These are phyloP conservation scores for Nephelium lappaceum DNA, from an alignment of 345 rosid species.

Conservation along the genomic window DNA sequence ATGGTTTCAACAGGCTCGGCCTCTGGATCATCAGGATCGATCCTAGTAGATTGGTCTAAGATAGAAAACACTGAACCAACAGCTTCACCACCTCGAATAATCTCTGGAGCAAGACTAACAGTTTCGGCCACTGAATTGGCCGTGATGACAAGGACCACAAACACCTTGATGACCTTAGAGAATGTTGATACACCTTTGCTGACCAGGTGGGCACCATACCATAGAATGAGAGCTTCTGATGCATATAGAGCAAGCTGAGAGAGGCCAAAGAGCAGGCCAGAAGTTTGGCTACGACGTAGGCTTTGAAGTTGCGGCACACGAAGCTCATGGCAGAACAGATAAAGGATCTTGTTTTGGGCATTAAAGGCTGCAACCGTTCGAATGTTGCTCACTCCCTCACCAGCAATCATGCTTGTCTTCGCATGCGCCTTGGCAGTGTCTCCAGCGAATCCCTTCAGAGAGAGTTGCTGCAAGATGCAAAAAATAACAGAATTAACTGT, in stretches of 20 bases:
- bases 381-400: conserved; percentile 99
- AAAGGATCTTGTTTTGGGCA: conserved; percentile 86
- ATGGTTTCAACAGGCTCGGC: conserved; percentile 80
- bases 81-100: conserved; percentile 94
- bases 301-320: conserved; percentile 78
- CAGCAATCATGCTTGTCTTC: conserved; percentile 99
- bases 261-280: conserved; percentile 93
- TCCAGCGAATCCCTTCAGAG: conserved; percentile 99
- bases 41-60: conserved; percentile 74
- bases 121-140: conserved; percentile 99
- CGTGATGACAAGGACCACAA: conserved; percentile 89
- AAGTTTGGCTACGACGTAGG: conserved; percentile 75
- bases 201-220: conserved; percentile 97
- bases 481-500: conserved; percentile 30
- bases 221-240: conserved; percentile 95
- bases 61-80: conserved; percentile 94
- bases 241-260: conserved; percentile 94
- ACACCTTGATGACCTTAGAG: conserved; percentile 97
- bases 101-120: conserved; percentile 99
- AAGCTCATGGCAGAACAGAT: conserved; percentile 80
- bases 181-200: conserved; percentile 84
- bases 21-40: conserved; percentile 93
- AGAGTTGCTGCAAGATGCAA: conserved; percentile 70
- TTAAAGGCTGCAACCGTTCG: conserved; percentile 98
- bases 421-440: conserved; percentile 99